phyloP scores from a whole-genome alignment of 805 yeast genomes.

The Jamesozyma piceae region DNA sequence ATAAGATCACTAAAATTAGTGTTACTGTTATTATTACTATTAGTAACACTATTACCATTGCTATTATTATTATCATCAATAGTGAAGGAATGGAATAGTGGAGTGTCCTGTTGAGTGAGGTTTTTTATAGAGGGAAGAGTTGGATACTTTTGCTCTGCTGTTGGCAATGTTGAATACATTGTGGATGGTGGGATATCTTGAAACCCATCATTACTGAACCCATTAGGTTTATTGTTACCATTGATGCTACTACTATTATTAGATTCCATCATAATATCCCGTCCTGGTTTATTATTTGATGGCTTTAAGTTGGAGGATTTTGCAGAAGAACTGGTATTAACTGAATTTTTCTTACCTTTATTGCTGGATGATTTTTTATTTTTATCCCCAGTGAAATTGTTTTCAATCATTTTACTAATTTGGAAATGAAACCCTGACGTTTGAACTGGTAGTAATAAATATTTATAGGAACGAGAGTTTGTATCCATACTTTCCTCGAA shows the following conservation, averaged over 20 bases:
- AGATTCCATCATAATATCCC: background rate
- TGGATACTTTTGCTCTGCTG: background rate
- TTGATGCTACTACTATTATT: background rate
- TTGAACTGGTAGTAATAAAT: constrained; percentile 18
- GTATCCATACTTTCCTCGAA: constrained; percentile 12
- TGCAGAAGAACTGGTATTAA: background rate
- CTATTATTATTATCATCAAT: background rate
- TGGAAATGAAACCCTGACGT: constrained; percentile 24
- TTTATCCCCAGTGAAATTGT: background rate
- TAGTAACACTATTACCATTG: background rate
- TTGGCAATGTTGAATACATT: background rate
- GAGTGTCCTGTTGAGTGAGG: too few species aligned
- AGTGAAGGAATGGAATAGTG: too few species aligned
- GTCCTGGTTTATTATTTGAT: background rate
- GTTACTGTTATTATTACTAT: too few species aligned
- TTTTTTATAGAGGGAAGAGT: background rate
- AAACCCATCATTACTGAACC: background rate
- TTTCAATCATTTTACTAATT: constrained; percentile 5
- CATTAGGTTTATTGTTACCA: background rate
- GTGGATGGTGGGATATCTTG: background rate
- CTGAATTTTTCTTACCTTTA: background rate
- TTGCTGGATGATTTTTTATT: background rate
- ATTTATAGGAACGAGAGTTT: constrained; percentile 17
- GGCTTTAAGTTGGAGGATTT: background rate
- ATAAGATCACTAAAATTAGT: background rate